A percentile compares a stretch with the other conserved stretches of the same genome.
phyloP scores from a whole-genome alignment of 345 rosid genomes.

The Acer negundo region DNA sequence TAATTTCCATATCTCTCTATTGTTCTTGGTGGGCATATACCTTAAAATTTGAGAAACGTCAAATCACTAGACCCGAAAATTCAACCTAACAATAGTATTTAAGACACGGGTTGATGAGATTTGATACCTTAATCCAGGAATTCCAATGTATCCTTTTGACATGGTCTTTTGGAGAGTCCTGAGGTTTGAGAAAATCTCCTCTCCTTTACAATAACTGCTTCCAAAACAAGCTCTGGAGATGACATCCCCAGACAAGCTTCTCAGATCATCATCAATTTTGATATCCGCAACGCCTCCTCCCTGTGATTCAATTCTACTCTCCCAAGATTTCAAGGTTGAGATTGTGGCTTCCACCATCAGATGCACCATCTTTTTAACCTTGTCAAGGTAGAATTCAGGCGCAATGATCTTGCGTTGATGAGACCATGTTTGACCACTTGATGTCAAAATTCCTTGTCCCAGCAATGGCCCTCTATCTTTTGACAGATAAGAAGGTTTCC shows the following conservation, averaged over 20 bases:
- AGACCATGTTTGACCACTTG: slow-evolving; percentile 44
- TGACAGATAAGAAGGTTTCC: slow-evolving; percentile 51
- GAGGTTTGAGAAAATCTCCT: slow-evolving; percentile 43
- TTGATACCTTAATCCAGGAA: slow-evolving; percentile 36
- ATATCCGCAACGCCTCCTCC: slow-evolving; percentile 29
- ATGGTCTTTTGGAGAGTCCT: slow-evolving; percentile 39
- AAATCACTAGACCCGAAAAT: not conserved
- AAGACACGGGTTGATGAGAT: not conserved
- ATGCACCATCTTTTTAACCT: slow-evolving; percentile 48
- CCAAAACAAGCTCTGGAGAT: slow-evolving; percentile 56
- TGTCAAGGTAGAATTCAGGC: slow-evolving; percentile 44
- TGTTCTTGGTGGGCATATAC: slow-evolving; percentile 34
- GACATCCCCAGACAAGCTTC: slow-evolving; percentile 48
- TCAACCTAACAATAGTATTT: not conserved
- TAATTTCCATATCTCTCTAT: slow-evolving; percentile 41
- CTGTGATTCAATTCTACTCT: slow-evolving; percentile 20
- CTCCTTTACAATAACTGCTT: slow-evolving; percentile 46
- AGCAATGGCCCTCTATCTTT: slow-evolving; percentile 43
- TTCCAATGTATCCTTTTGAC: slow-evolving; percentile 25
- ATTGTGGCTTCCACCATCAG: slow-evolving; percentile 38
- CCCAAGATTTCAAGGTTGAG: slow-evolving; percentile 37
- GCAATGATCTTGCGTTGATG: slow-evolving; percentile 46
- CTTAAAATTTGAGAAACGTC: slow-evolving; percentile 13
- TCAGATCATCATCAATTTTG: slow-evolving; percentile 32
- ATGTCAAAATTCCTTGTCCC: slow-evolving; percentile 47